Evolutionary conservation across 305 asterid genomes (phyloP), one percentile per base, ranked within the genome.

Genomic region (Fraxinus paxiana): DNA sequence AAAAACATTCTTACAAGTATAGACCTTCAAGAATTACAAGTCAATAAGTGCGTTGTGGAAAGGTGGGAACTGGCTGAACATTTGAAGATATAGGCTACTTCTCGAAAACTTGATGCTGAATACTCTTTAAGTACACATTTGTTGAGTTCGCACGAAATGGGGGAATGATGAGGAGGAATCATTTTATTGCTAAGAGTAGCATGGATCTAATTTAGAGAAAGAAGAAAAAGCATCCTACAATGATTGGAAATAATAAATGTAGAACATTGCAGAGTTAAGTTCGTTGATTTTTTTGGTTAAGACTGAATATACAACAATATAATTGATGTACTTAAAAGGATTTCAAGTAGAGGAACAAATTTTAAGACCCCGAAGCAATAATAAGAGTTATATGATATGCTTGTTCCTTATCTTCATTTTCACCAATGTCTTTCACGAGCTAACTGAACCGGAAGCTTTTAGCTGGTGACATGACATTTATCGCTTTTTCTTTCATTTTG

Each of bases 381-480:
- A 65, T 65, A 28, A 65, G 73, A 26, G 17, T 12, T 35, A 65
- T 65, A 26, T 12, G 73, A 65, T 65, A 12, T 26, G 37, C 33
- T 65, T 65, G 35, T 28, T 65, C 18, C 43, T 54, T 34, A 33
- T 54, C 28, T 51, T 20, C 69, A 18, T 59, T 59, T 59, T 59
- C 30, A 18, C 12, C 69, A 59, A 7, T 24, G 30, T 59, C 69
- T 6, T 59, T 65, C 30, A 18, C 15, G 5, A 7, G 13, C 69
- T 2, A 7, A 59, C 28, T 17, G 67, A 56, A 75, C 28, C 56
- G 26, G 28, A 34, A 30, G 28, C 75, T 61, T 76, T 78, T 77
- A 31, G 75, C 73, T 82, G 30, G 78, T 43, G 76, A 80, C 72
- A 48, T 73, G 76, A 80, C 72, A 48, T 73, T 33, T 69, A 24